Evolutionary conservation across 768 basidiomycete genomes (phyloP).

Genomic region (Tricholoma sp.): DNA sequence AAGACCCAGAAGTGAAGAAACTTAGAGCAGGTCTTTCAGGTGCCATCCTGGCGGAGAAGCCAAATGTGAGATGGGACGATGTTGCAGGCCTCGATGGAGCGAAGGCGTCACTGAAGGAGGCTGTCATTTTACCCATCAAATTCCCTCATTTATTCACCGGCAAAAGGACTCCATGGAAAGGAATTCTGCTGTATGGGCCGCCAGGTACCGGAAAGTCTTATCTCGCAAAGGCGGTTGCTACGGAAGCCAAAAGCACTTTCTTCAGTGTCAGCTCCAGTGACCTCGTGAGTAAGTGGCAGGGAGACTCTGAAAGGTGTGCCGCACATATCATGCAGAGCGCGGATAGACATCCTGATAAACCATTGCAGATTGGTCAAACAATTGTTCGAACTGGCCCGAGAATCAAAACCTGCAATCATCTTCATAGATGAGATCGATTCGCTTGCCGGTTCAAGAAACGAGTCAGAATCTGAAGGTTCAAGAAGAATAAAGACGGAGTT

Average conservation of each 20-base stretch:
- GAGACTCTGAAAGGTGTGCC: slow-evolving; percentile 89
- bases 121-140: slow-evolving; percentile 99
- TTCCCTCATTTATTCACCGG: slow-evolving; percentile 98
- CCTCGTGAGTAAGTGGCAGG: slow-evolving; percentile 99
- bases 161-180: slow-evolving; percentile 95
- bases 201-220: slow-evolving; percentile 98
- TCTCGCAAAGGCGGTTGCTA: slow-evolving; percentile 97
- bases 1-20: slow-evolving; percentile 94
- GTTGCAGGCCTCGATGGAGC: slow-evolving; percentile 95
- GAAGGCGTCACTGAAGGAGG: slow-evolving; percentile 95
- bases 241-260: slow-evolving; percentile 98
- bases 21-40: slow-evolving; percentile 84
- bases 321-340: not conserved
- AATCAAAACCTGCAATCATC: slow-evolving; percentile 95
- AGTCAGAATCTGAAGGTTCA: slow-evolving; percentile 97
- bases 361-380: slow-evolving; percentile 81
- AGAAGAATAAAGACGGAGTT: slow-evolving; percentile 97
- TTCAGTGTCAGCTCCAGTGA: slow-evolving; percentile 95
- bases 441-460: slow-evolving; percentile 88
- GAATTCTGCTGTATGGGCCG: slow-evolving; percentile 94
- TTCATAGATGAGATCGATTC: slow-evolving; percentile 99
- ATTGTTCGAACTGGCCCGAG: slow-evolving; percentile 92
- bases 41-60: slow-evolving; percentile 89
- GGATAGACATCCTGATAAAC: not conserved
- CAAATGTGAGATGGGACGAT: slow-evolving; percentile 97